These are phyloP conservation scores for Emmonsia crescens DNA, from an alignment of 2,329 filamentous ascomycete genomes.

Conservation along the genomic window DNA sequence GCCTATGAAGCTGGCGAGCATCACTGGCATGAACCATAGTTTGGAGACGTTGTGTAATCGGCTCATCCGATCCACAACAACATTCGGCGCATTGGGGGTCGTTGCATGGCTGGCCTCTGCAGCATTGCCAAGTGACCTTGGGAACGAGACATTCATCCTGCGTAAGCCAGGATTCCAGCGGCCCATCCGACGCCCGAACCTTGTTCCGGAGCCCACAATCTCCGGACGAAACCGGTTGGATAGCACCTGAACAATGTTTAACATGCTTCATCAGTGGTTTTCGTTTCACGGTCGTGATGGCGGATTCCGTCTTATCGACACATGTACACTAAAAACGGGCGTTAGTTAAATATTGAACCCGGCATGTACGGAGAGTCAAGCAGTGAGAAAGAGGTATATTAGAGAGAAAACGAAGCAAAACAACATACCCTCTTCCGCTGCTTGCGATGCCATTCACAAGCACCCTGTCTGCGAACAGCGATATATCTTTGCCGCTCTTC, in stretches of 20 bases:
- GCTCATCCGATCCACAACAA: background rate
- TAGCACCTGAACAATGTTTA: background rate
- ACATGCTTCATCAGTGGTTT: background rate
- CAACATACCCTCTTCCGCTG: constrained; percentile 32
- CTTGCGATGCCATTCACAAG: constrained; percentile 34
- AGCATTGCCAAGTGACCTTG: background rate
- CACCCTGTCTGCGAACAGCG: constrained; percentile 33
- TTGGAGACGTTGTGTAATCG: background rate
- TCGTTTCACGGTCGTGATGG: background rate
- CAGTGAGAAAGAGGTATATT: background rate
- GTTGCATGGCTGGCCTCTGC: background rate
- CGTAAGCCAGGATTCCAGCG: background rate
- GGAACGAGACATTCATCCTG: background rate
- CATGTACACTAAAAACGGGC: background rate
- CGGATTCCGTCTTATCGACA: background rate
- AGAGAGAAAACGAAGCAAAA: background rate
- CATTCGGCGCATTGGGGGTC: background rate
- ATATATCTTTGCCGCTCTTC: constrained; percentile 35
- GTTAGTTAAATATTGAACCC: background rate
- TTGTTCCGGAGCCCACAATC: background rate
- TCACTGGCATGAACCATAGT: background rate
- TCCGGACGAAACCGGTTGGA: background rate
- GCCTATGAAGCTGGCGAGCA: background rate
- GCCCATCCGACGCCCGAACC: background rate
- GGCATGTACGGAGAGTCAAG: no score